Percentiles rank a stretch among this genome's conserved stretches.
Evolutionary conservation across 805 yeast species (phyloP).

Genomic region (Nakazawaea holstii): DNA sequence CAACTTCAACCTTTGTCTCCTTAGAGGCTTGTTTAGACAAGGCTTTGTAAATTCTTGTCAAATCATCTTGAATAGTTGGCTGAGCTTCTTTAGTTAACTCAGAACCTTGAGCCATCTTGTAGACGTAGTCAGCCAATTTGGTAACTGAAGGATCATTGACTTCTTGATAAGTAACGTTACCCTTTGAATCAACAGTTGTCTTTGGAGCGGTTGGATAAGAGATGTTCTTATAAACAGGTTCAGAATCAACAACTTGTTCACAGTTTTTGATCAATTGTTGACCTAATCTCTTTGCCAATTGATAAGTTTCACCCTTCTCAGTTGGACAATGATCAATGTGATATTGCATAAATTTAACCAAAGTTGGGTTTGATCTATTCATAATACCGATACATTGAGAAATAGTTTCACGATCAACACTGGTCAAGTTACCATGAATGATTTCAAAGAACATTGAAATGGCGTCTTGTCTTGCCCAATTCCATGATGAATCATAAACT

Average conservation of each 20-base stretch:
- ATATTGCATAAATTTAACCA: slow-evolving; percentile 96
- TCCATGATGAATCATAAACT: slow-evolving; percentile 97
- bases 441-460: slow-evolving; percentile 91
- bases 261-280: slow-evolving; percentile 94
- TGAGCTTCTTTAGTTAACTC: slow-evolving; percentile 64
- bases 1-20: slow-evolving; percentile 65
- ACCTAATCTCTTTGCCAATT: slow-evolving; percentile 85
- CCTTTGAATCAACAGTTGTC: slow-evolving; percentile 82
- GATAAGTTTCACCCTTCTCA: slow-evolving; percentile 87
- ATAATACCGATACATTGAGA: slow-evolving; percentile 94
- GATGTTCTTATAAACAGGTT: slow-evolving; percentile 95
- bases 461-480: slow-evolving; percentile 99
- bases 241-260: slow-evolving; percentile 67
- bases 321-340: slow-evolving; percentile 79
- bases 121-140: slow-evolving; percentile 91
- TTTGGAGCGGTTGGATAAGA: slow-evolving; percentile 93
- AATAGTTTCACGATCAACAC: slow-evolving; percentile 93
- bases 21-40: slow-evolving; percentile 70
- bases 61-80: slow-evolving; percentile 80
- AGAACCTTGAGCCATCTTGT: slow-evolving; percentile 96
- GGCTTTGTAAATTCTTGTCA: slow-evolving; percentile 76
- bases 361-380: slow-evolving; percentile 93
- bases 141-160: slow-evolving; percentile 85
- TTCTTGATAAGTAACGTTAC: slow-evolving; percentile 81
- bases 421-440: slow-evolving; percentile 86